Conservation (phyloP, 257 asterid genomes). For the Galeopsis tetrahit region DNA sequence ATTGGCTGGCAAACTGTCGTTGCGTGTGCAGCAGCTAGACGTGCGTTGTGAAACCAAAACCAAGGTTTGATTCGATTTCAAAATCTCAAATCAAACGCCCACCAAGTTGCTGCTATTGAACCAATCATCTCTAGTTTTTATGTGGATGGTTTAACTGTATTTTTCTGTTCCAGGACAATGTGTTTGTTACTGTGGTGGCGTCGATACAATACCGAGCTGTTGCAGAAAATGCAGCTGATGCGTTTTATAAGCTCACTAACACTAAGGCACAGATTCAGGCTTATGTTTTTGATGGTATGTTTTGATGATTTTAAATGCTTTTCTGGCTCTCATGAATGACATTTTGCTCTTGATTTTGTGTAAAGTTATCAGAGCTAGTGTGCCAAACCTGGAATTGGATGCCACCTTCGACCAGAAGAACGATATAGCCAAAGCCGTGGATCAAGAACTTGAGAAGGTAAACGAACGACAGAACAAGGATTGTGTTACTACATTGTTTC, state of each 20-base stretch:
- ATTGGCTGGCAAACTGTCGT: constrained; percentile 38
- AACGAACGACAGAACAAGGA: neutral
- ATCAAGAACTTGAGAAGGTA: constrained; percentile 46
- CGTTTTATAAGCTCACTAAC: constrained; percentile 48
- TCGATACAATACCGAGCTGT: constrained; percentile 44
- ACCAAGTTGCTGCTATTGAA: too few species aligned
- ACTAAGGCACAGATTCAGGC: constrained; percentile 48
- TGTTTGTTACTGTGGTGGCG: constrained; percentile 46
- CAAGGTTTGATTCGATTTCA: constrained; percentile 17
- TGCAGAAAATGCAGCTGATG: constrained; percentile 44
- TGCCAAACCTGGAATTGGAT: constrained; percentile 43
- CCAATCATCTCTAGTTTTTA: too few species aligned
- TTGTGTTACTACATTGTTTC: neutral
- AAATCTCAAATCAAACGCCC: too few species aligned
- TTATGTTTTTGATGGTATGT: constrained; percentile 45
- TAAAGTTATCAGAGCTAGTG: constrained; percentile 46
- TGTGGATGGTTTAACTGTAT: neutral
- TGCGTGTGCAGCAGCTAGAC: constrained; percentile 49
- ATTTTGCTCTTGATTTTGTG: neutral
- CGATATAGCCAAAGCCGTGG: constrained; percentile 49
- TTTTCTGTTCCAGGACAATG: constrained; percentile 42
- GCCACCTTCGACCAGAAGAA: constrained; percentile 48
- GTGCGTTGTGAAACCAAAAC: constrained; percentile 51
- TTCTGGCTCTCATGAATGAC: neutral
- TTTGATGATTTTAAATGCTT: neutral